Evolutionary conservation across 805 yeast genomes (phyloP), one percentile per base, ranked within the genome.

Genomic region (Myxozyma geophila): DNA sequence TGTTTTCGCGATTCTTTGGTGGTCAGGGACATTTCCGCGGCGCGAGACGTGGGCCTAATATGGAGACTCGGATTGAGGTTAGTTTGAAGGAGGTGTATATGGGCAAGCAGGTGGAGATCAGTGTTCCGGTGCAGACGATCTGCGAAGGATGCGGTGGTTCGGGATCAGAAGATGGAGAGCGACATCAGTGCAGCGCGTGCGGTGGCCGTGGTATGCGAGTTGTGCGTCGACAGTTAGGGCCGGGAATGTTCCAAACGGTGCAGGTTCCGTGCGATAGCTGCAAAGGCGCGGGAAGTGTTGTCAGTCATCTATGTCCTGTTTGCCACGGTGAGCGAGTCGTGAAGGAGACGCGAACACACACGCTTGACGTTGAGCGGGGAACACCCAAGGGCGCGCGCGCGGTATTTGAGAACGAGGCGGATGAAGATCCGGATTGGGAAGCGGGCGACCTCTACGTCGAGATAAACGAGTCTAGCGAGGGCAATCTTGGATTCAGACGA

Each of bases 171-270:
- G 98, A 92, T 75, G 92, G 93, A 12, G 75, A 85, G 70, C 80
- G 80, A 9, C 87, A 86, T 59, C 76, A 74, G 40, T 95, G 99
- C 80, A 67, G 75, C 0, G 78, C 77, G 56, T 95, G 99, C 79
- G 74, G 80, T 12, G 99, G 99, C 5, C 76, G 78, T 33, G 99
- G 99, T 35, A 80, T 87, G 23, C 76, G 83, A 44, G 74, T 86
- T 7, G 83, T 87, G 60, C 81, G 85, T 55, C 80, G 88, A 63
- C 96, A 92, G 74, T 76, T 93, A 68, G 98, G 90, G 0, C 96
- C 96, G 5, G 92, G 92, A 7, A 90, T 95, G 91, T 79, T 90
- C 66, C 98, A 95, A 76, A 89, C 87, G 66, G 81, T 92, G 70
- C 93, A 90, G 74, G 82, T 86, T 50, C 80, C 82, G 2, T 95